Evolutionary conservation across 129 eudicot species (phyloP), one percentile per base, ranked within the genome.

Genomic region (Silybum marianum): DNA sequence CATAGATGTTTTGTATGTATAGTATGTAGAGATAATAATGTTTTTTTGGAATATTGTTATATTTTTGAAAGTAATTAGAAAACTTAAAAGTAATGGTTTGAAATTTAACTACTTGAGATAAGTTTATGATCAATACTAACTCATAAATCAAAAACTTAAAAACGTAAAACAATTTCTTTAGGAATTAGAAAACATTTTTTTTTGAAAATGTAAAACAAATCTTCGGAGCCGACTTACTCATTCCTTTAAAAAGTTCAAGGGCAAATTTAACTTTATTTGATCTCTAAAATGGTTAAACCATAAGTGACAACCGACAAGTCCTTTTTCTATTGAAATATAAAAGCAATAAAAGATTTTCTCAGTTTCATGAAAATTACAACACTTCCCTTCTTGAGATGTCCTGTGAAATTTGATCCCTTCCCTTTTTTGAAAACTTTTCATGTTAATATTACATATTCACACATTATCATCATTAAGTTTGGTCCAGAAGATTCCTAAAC

Each of bases 211-310:
- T 58, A 58, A 58, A 58, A 18, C 23, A 74, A 26, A 34, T 24
- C 24, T 74, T 46, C 48, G 68, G 78, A 74, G 34, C 9, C 58
- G 71, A 75, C 30, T 30, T 24, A 30, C n/a, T 58, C 79, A 75
- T n/a, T 65, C 2, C 9, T 38, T 63, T 32, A 71, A 38, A 28
- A 71, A 32, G 75, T 71, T 63, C 14, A 65, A 65, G 69, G 69
- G 28, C 4, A 23, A 65, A 7, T 22, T n/a, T 19, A 62, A 65
- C 12, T 65, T 65, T 65, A 21, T 19, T 9, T 65, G 28, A 65
- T 21, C 69, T 65, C 13, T 8, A 19, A 22, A 65, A 65, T 19
- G 66, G 66, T 58, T n/a, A 58, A 18, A 18, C n/a, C 66, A 58
- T 58, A 6, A 18, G 66, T 58, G 66, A 54, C 63, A 51, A 51